These are phyloP conservation scores for Clonostachys chloroleuca DNA, from an alignment of 2,329 filamentous ascomycete species.

Conservation along the genomic window DNA sequence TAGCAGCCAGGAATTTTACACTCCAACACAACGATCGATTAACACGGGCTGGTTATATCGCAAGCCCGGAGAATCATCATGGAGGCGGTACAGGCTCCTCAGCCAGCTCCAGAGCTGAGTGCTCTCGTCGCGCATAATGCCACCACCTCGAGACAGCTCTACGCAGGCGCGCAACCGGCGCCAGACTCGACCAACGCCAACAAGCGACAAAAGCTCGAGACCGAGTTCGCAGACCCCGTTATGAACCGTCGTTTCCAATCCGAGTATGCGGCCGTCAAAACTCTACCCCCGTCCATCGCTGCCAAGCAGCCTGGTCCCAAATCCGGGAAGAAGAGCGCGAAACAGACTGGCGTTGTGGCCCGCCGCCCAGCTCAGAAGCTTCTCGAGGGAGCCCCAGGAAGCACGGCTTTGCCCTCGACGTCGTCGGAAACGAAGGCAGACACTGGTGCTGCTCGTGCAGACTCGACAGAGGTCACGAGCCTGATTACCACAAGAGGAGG, in stretches of 20 bases:
- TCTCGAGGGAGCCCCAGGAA: slow-evolving; percentile 32
- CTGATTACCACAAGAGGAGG: slow-evolving; percentile 18
- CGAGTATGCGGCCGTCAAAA: slow-evolving; percentile 76
- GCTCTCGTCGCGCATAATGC: slow-evolving; percentile 27
- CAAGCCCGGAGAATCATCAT: slow-evolving; percentile 10
- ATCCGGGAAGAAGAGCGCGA: slow-evolving; percentile 28
- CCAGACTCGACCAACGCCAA: slow-evolving; percentile 19
- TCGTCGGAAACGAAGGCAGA: slow-evolving; percentile 20
- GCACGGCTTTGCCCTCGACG: slow-evolving; percentile 20
- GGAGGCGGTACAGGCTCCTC: slow-evolving; percentile 23
- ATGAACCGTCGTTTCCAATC: slow-evolving; percentile 50
- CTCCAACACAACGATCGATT: too few relatives aligned
- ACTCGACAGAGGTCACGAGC: slow-evolving; percentile 17
- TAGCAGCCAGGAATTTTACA: neutral
- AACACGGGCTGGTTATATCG: too few relatives aligned
- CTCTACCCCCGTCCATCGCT: slow-evolving; percentile 72
- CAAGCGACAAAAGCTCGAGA: slow-evolving; percentile 33
- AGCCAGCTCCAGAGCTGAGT: slow-evolving; percentile 22
- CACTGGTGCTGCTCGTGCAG: slow-evolving; percentile 2
- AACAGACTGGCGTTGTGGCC: slow-evolving; percentile 17
- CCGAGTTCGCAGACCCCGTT: slow-evolving; percentile 22
- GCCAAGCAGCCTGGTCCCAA: slow-evolving; percentile 65
- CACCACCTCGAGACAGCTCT: slow-evolving; percentile 21
- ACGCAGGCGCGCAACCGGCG: slow-evolving; percentile 7
- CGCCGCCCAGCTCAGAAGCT: slow-evolving; percentile 24